Evolutionary conservation across 108 stramenopile species (phyloP).

Genomic region (Nannochloropsis granulata): DNA sequence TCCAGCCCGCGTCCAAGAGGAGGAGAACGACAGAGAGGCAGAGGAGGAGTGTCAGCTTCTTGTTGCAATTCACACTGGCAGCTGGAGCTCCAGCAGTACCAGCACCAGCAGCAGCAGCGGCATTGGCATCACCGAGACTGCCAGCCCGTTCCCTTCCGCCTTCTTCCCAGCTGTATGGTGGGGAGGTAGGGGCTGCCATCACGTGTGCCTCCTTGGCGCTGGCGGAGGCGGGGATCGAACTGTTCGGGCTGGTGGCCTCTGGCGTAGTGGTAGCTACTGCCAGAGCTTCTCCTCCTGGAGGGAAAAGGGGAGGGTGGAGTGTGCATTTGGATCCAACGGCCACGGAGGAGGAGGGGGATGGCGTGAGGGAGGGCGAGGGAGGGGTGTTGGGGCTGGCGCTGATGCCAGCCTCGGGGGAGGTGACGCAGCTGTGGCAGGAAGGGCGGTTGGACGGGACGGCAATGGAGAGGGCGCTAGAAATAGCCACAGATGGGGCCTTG

Average conservation of each 20-base stretch:
- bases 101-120: too few species aligned
- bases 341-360: constrained; percentile 21
- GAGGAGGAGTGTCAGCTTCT: not conserved
- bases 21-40: not conserved
- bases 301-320: not conserved
- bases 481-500: constrained; percentile 21
- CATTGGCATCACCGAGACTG: not conserved
- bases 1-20: not conserved
- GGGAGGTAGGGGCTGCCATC: constrained; percentile 26
- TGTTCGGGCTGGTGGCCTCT: constrained; percentile 29
- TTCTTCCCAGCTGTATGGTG: constrained; percentile 1
- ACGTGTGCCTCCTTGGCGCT: constrained; percentile 35
- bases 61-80: too few species aligned
- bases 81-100: too few species aligned
- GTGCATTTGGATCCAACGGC: constrained; percentile 13
- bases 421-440: constrained; percentile 33
- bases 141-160: not conserved
- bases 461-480: constrained; percentile 22
- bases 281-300: not conserved
- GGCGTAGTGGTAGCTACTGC: constrained; percentile 3
- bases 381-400: constrained; percentile 21
- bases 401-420: constrained; percentile 24
- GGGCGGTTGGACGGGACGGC: constrained; percentile 12
- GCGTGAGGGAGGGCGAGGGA: constrained; percentile 3
- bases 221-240: constrained; percentile 34